A percentile compares a stretch with the other conserved stretches of the same genome.
Evolutionary conservation across 2,329 filamentous ascomycete genomes (phyloP).

Genomic region (Alternaria ventricosa): DNA sequence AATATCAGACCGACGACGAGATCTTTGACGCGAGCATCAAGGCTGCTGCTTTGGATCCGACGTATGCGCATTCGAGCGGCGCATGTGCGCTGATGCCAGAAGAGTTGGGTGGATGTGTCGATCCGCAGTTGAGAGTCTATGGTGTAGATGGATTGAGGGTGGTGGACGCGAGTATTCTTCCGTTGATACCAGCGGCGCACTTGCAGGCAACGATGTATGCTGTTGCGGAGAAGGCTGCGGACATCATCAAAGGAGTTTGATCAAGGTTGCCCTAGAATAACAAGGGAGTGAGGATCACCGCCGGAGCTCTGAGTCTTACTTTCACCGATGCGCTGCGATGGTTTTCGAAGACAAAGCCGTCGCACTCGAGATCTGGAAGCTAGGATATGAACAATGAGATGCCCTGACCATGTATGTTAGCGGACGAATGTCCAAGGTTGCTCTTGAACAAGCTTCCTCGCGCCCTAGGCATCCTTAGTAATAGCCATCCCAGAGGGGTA

Average conservation of each 20-base stretch:
- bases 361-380: not conserved
- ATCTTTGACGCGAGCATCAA: constrained; percentile 13
- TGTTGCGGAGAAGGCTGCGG: constrained; percentile 33
- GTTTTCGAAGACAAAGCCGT: not conserved
- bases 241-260: constrained; percentile 28
- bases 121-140: constrained; percentile 20
- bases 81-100: constrained; percentile 29
- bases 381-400: not conserved
- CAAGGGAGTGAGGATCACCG: no score
- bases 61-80: constrained; percentile 24
- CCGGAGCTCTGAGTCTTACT: not conserved
- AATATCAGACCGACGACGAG: constrained; percentile 26
- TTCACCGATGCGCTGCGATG: not conserved
- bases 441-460: not conserved
- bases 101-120: constrained; percentile 27
- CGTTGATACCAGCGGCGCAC: constrained; percentile 26
- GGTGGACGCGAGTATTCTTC: constrained; percentile 31
- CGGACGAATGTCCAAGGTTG: not conserved
- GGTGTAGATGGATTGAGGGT: constrained; percentile 26
- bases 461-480: not conserved
- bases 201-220: constrained; percentile 35
- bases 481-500: not conserved
- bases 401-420: not conserved
- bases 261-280: not conserved
- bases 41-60: constrained; percentile 7